phyloP scores from a whole-genome alignment of 768 basidiomycete genomes.

The Leccinum arenicola region DNA sequence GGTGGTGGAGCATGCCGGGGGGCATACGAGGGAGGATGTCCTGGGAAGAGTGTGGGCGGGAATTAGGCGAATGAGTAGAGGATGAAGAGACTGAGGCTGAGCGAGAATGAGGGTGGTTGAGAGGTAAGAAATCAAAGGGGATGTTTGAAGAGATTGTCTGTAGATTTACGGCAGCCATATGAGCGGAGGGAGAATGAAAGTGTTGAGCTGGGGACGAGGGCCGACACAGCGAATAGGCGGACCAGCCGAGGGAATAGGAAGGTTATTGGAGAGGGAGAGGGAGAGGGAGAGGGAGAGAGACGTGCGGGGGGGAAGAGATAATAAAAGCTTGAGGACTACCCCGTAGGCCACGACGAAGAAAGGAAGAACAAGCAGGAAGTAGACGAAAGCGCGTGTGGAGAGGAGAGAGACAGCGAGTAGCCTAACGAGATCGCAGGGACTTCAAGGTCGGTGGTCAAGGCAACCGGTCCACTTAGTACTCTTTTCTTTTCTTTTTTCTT shows the following conservation, averaged over 20 bases:
- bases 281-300: neutral
- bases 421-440: constrained; percentile 34
- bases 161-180: constrained; percentile 73
- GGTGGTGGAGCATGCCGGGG: constrained; percentile 45
- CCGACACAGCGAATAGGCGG: constrained; percentile 42
- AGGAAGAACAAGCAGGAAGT: constrained; percentile 8
- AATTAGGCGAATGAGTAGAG: constrained; percentile 68
- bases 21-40: constrained; percentile 56
- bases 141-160: constrained; percentile 67
- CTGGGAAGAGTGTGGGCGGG: constrained; percentile 78
- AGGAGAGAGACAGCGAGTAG: constrained; percentile 10
- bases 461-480: constrained; percentile 32
- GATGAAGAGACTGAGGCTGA: constrained; percentile 77
- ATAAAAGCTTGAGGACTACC: constrained; percentile 17
- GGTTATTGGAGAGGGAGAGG: neutral
- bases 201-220: constrained; percentile 31
- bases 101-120: constrained; percentile 64
- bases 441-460: constrained; percentile 50
- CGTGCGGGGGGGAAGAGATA: constrained; percentile 1
- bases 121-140: constrained; percentile 70
- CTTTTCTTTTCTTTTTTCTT: neutral
- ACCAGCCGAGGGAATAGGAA: constrained; percentile 47
- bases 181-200: constrained; percentile 36
- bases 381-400: constrained; percentile 21
- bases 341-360: constrained; percentile 26